Evolutionary conservation across 257 asterid species (phyloP).

Genomic region (Fraxinus americana): DNA sequence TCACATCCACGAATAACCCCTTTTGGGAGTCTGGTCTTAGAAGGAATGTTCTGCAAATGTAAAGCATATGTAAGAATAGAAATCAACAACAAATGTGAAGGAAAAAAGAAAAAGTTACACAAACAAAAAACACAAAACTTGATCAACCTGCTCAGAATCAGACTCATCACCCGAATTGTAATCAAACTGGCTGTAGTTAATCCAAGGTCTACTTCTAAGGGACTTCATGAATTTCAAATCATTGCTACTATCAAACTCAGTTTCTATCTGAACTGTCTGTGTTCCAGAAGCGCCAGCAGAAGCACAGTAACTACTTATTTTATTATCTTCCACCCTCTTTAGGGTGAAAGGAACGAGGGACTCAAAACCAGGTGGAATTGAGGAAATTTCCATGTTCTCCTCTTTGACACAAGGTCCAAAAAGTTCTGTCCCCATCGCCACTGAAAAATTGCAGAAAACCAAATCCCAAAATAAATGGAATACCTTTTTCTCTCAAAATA

Average conservation of each 20-base stretch:
- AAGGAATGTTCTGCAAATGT: constrained; percentile 44
- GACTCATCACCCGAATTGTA: constrained; percentile 70
- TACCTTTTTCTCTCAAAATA: background rate
- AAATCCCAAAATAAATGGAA: constrained; percentile 15
- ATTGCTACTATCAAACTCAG: constrained; percentile 42
- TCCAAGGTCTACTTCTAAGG: constrained; percentile 55
- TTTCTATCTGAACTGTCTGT: constrained; percentile 39
- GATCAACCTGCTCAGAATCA: constrained; percentile 64
- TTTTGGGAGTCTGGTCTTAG: constrained; percentile 59
- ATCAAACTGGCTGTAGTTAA: constrained; percentile 55
- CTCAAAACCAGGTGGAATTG: constrained; percentile 98
- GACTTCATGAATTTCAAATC: constrained; percentile 49
- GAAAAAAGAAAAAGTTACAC: background rate
- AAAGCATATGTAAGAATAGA: constrained; percentile 19
- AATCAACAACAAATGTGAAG: constrained; percentile 2
- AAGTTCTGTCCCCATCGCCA: constrained; percentile 74
- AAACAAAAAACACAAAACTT: constrained; percentile 12
- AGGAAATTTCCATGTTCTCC: constrained; percentile 69
- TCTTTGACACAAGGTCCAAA: constrained; percentile 69
- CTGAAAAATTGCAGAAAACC: constrained; percentile 34
- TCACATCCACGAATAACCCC: constrained; percentile 92
- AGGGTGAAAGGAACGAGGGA: constrained; percentile 68
- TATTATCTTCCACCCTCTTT: constrained; percentile 55
- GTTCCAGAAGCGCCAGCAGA: constrained; percentile 42
- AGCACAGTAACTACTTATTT: constrained; percentile 32